phyloP scores from a whole-genome alignment of 106 monocot genomes.

The Apostasia shenzhenica region DNA sequence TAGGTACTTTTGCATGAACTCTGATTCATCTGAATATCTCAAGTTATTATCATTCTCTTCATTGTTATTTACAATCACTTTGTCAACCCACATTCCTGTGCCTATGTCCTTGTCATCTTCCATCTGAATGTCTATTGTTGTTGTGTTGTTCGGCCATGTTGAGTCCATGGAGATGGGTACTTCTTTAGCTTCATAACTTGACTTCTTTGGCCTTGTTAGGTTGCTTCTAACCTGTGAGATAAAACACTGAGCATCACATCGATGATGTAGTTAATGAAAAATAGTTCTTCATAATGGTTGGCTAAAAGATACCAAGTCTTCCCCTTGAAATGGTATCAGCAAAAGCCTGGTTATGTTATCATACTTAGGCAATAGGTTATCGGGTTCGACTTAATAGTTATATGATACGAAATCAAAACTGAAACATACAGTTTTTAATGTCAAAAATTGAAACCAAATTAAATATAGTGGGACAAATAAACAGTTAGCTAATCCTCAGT shows the following conservation, averaged over 20 bases:
- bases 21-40: background rate
- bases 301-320: background rate
- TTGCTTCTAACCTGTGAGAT: constrained; percentile 22
- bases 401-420: too few relatives aligned
- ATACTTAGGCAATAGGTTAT: too few relatives aligned
- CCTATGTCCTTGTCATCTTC: constrained; percentile 23
- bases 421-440: too few relatives aligned
- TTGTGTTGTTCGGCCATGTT: constrained; percentile 28
- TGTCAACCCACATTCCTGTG: constrained; percentile 41
- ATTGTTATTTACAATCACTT: constrained; percentile 40
- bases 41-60: constrained; percentile 38
- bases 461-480: too few relatives aligned
- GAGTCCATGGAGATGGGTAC: constrained; percentile 15
- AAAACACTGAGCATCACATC: too few relatives aligned
- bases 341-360: too few relatives aligned
- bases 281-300: background rate
- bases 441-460: too few relatives aligned
- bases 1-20: constrained; percentile 32
- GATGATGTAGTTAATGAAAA: too few relatives aligned
- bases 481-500: too few relatives aligned
- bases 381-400: too few relatives aligned
- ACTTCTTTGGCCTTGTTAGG: constrained; percentile 24
- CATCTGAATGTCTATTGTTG: background rate
- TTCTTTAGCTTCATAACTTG: constrained; percentile 26
- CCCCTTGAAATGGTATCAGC: too few relatives aligned